Percentiles rank a stretch among this genome's conserved stretches.
phyloP scores from a whole-genome alignment of 2,329 filamentous ascomycete genomes.

The Epichloe coenophiala region DNA sequence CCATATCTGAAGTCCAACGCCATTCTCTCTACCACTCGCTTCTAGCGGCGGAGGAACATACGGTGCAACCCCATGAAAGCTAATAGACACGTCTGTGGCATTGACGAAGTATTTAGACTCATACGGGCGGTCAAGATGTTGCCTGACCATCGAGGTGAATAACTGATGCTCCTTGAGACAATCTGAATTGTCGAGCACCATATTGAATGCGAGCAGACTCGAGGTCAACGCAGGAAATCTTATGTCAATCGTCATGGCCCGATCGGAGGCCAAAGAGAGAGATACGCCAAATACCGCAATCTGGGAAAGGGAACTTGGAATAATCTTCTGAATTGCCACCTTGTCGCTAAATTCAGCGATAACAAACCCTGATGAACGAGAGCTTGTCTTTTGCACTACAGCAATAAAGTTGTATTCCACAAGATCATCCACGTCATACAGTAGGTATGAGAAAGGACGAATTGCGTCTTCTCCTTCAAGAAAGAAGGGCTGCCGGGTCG shows the following conservation, averaged over 20 bases:
- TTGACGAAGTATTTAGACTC: conserved; percentile 98
- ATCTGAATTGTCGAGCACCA: conserved; percentile 52
- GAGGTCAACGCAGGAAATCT: conserved; percentile 76
- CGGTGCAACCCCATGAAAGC: conserved; percentile 81
- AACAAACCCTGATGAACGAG: conserved; percentile 56
- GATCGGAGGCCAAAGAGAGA: conserved; percentile 49
- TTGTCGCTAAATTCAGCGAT: conserved; percentile 77
- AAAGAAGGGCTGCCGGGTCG: conserved; percentile 59
- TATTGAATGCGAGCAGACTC: conserved; percentile 72
- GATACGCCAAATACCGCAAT: conserved; percentile 61
- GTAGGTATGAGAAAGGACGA: conserved; percentile 74
- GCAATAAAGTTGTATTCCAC: conserved; percentile 81
- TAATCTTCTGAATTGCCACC: conserved; percentile 49
- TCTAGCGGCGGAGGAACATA: conserved; percentile 73
- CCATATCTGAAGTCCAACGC: conserved; percentile 82
- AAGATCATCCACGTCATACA: conserved; percentile 71
- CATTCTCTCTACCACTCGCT: conserved; percentile 38
- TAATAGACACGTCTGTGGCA: conserved; percentile 65
- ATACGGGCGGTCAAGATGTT: conserved; percentile 78
- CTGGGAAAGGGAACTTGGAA: conserved; percentile 53
- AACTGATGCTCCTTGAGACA: conserved; percentile 50
- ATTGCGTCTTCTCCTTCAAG: conserved; percentile 43
- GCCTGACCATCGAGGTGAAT: conserved; percentile 74
- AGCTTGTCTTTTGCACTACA: conserved; percentile 65
- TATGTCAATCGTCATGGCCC: conserved; percentile 70